Conservation (phyloP, 2,329 filamentous ascomycete genomes). For the Cercospora zeae-maydis region DNA sequence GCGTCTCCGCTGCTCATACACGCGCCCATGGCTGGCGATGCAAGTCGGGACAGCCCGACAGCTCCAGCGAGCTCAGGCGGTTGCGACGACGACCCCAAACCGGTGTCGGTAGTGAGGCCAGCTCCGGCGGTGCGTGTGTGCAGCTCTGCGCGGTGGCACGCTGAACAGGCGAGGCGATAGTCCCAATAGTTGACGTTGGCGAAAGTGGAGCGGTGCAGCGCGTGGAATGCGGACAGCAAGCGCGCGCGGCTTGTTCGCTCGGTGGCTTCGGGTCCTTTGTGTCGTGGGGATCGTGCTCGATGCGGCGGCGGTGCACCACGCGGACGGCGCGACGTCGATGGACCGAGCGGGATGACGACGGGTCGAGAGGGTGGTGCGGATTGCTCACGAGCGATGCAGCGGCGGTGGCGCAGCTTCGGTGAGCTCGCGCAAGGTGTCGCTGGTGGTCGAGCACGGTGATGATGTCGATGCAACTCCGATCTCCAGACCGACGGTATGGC, state of each 20-base stretch:
- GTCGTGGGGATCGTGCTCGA: not conserved
- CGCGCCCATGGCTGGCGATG: constrained; percentile 70
- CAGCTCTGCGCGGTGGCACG: not conserved
- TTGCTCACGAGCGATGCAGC: not conserved
- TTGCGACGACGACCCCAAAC: constrained; percentile 23
- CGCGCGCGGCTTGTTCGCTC: constrained; percentile 9
- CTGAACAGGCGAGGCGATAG: not conserved
- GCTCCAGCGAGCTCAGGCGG: constrained; percentile 30
- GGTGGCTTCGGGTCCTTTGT: constrained; percentile 18
- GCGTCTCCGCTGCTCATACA: constrained; percentile 89
- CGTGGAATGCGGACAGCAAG: constrained; percentile 23
- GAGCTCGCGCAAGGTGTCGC: not conserved
- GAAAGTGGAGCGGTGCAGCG: constrained; percentile 15
- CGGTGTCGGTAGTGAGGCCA: constrained; percentile 18
- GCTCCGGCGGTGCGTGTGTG: constrained; percentile 18
- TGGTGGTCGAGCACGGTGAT: not conserved
- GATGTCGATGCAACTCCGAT: not conserved
- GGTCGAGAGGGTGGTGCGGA: not conserved
- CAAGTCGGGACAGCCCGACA: constrained; percentile 22
- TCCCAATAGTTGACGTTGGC: constrained; percentile 2
- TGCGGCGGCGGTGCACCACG: not conserved
- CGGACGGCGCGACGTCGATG: not conserved
- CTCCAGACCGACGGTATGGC: not conserved
- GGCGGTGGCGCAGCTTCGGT: not conserved
- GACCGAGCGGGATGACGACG: not conserved